These are phyloP conservation scores for Paspalum notatum DNA, from an alignment of 176 grass and related monocot species.

Conservation along the genomic window DNA sequence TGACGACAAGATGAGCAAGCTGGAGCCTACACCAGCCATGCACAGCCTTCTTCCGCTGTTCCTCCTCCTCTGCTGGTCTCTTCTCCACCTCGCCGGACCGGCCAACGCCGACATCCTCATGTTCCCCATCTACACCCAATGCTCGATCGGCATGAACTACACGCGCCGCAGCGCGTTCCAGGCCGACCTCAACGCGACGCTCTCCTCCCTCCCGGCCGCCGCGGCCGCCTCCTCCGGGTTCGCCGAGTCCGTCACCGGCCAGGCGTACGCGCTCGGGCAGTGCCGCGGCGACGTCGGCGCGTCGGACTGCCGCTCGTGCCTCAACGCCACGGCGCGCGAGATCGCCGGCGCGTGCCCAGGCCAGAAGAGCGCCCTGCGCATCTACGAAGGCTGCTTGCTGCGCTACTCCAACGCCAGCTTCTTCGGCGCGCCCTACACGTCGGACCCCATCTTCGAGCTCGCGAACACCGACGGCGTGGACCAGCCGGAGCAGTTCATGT, in stretches of 20 bases:
- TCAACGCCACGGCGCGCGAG: conserved; percentile 4
- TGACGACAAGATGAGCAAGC: no score
- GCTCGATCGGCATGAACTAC: conserved; percentile 46
- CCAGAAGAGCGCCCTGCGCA: conserved; percentile 9
- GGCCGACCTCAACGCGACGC: conserved; percentile 47
- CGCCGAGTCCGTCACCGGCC: conserved; percentile 29
- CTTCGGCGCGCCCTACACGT: conserved; percentile 7
- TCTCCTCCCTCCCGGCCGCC: conserved; percentile 38
- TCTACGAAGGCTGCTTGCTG: conserved; percentile 44
- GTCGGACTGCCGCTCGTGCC: conserved; percentile 37
- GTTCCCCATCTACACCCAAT: not conserved
- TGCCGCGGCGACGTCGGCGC: conserved; percentile 51
- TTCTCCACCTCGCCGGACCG: not conserved
- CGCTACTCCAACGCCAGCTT: conserved; percentile 47
- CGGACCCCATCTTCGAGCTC: fast-evolving
- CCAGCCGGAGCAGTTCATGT: conserved; percentile 23
- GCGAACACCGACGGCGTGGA: not conserved
- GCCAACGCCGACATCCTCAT: not conserved
- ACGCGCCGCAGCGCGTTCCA: conserved; percentile 47
- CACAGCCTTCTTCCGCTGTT: not conserved
- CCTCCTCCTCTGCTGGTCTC: not conserved
- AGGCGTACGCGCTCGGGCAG: conserved; percentile 54
- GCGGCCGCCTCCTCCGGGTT: conserved; percentile 34
- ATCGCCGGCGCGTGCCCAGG: conserved; percentile 9
- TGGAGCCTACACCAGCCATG: not conserved